These are phyloP conservation scores for Heliamphora exappendiculata DNA, from an alignment of 148 eudicot species.

Conservation along the genomic window DNA sequence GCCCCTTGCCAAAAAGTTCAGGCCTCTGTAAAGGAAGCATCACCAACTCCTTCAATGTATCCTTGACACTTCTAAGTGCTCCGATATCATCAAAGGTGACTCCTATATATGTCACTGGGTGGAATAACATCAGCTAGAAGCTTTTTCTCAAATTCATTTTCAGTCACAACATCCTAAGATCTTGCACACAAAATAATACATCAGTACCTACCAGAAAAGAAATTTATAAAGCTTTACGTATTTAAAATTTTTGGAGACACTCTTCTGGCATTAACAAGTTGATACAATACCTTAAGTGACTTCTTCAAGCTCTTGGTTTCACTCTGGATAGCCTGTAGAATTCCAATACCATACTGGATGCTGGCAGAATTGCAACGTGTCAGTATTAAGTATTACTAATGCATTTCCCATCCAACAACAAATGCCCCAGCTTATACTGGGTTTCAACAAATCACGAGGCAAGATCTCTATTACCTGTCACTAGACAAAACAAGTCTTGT, in stretches of 20 bases:
- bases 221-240: not conserved
- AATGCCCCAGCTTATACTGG: not conserved
- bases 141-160: conserved; percentile 88
- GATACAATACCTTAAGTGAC: conserved; percentile 96
- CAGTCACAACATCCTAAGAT: conserved; percentile 86
- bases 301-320: conserved; percentile 78
- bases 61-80: conserved; percentile 77
- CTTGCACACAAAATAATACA: not conserved
- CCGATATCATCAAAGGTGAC: conserved; percentile 90
- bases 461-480: conserved; percentile 47
- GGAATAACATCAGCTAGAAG: conserved; percentile 88
- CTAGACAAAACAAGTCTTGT: conserved; percentile 52
- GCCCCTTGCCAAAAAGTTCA: conserved; percentile 78
- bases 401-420: too few relatives aligned
- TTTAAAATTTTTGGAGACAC: too few relatives aligned
- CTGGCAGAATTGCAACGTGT: conserved; percentile 63
- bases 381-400: too few relatives aligned
- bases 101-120: conserved; percentile 74
- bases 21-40: conserved; percentile 96
- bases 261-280: too few relatives aligned
- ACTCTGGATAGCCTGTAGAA: conserved; percentile 67
- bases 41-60: conserved; percentile 77
- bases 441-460: not conserved
- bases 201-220: not conserved
- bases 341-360: conserved; percentile 56